Conservation (phyloP, 805 yeast species). For the Zygosaccharomyces bisporus region DNA sequence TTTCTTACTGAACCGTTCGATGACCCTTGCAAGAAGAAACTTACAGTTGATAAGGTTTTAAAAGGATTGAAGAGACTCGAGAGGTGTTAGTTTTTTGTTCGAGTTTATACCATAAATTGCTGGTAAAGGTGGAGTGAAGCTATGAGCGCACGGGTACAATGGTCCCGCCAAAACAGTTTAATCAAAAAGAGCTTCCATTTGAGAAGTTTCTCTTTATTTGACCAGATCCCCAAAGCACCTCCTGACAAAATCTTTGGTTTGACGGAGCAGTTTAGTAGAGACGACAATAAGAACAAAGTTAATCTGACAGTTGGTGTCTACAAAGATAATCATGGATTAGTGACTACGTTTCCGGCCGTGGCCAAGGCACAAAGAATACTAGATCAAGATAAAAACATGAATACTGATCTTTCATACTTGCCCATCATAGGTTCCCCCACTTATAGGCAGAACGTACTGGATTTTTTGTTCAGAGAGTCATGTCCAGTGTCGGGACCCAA, state of each 20-base stretch:
- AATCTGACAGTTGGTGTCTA: constrained; percentile 64
- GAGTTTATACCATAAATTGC: no score
- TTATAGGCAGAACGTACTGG: constrained; percentile 63
- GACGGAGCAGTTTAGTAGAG: constrained; percentile 68
- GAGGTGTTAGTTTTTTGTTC: no score
- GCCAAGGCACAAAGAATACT: constrained; percentile 30
- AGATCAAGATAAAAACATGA: constrained; percentile 50
- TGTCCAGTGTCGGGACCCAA: constrained; percentile 45
- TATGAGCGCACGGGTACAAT: constrained; percentile 1
- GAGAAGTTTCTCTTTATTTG: constrained; percentile 8
- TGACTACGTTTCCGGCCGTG: constrained; percentile 33
- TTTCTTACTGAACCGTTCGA: neutral
- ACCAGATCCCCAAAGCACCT: constrained; percentile 52
- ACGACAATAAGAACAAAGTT: constrained; percentile 53
- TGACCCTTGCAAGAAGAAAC: neutral
- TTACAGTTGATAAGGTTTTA: neutral
- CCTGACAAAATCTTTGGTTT: constrained; percentile 86
- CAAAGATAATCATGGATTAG: constrained; percentile 73
- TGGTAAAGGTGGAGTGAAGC: neutral
- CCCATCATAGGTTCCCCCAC: constrained; percentile 76
- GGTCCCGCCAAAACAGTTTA: neutral
- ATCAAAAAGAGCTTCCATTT: neutral
- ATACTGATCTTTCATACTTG: constrained; percentile 50
- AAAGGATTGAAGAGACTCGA: neutral
- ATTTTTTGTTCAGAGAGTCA: constrained; percentile 69